Evolutionary conservation across 805 yeast species (phyloP).

Genomic region (Ogataea zsoltii): DNA sequence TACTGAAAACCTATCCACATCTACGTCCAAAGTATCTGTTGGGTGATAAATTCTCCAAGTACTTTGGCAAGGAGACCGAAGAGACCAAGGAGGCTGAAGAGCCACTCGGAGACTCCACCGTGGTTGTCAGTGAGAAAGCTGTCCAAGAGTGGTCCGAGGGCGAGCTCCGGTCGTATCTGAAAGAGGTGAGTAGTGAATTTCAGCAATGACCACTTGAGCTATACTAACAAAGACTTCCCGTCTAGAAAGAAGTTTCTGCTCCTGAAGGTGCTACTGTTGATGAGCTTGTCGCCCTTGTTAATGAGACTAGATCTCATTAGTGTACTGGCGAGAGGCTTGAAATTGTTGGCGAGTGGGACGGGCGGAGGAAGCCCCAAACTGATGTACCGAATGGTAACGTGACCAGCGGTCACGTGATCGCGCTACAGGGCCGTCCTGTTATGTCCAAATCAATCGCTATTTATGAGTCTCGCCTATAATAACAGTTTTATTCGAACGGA

Average conservation of each 20-base stretch:
- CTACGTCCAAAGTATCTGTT: slow-evolving; percentile 26
- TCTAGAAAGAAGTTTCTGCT: slow-evolving; percentile 47
- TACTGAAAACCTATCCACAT: slow-evolving; percentile 54
- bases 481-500: slow-evolving; percentile 1
- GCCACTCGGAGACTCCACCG: slow-evolving; percentile 27
- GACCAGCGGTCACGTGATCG: background rate
- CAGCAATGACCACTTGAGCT: background rate
- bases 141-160: slow-evolving; percentile 37
- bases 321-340: slow-evolving; percentile 7
- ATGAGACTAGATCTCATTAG: slow-evolving; percentile 37
- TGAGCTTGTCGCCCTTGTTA: slow-evolving; percentile 49
- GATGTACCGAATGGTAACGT: slow-evolving; percentile 5
- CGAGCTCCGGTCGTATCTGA: slow-evolving; percentile 38
- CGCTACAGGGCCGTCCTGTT: background rate
- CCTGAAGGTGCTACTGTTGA: slow-evolving; percentile 46
- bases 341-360: slow-evolving; percentile 1
- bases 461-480: slow-evolving; percentile 2
- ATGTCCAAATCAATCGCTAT: slow-evolving; percentile 1
- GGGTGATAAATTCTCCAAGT: slow-evolving; percentile 8
- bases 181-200: slow-evolving; percentile 39
- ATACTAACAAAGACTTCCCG: slow-evolving; percentile 14
- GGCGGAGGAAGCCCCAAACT: slow-evolving; percentile 6
- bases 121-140: slow-evolving; percentile 23
- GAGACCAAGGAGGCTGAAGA: slow-evolving; percentile 8
- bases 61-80: background rate